A percentile compares a stretch with the other conserved stretches of the same genome.
Evolutionary conservation across 2,329 filamentous ascomycete genomes (phyloP).

Genomic region (Sporothrix curviconia): DNA sequence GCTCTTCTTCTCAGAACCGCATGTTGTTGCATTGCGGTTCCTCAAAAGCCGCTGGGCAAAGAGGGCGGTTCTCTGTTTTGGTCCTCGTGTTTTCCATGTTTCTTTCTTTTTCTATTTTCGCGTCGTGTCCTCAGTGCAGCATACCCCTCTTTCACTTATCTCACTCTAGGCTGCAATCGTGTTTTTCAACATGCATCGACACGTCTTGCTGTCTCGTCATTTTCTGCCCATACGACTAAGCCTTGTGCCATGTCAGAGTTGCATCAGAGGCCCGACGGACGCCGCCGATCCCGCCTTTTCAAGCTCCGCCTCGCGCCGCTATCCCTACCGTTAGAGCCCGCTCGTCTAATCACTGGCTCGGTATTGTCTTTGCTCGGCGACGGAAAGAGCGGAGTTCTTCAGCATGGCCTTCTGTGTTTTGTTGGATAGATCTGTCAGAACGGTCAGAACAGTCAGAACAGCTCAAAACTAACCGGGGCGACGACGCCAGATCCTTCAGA

Average conservation of each 20-base stretch:
- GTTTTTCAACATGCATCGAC: slow-evolving; percentile 6
- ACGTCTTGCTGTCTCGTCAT: slow-evolving; percentile 3
- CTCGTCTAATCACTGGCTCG: slow-evolving; percentile 1
- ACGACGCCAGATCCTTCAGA: background rate
- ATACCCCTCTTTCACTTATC: background rate
- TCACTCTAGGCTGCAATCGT: background rate
- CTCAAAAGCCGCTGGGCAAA: too few species aligned
- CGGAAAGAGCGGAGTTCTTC: slow-evolving; percentile 7
- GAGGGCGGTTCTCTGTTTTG: too few species aligned
- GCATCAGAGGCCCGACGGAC: slow-evolving; percentile 6
- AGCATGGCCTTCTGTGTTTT: background rate
- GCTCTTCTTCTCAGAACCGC: background rate
- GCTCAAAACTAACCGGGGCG: background rate
- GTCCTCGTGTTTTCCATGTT: too few species aligned
- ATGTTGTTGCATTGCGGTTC: slow-evolving; percentile 1
- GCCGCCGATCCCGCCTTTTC: slow-evolving; percentile 12
- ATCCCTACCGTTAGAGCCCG: background rate
- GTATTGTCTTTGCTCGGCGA: background rate
- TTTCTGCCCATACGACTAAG: background rate
- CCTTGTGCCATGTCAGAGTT: slow-evolving; percentile 13
- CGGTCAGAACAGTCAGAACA: too few species aligned
- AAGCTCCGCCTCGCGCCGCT: slow-evolving; percentile 5
- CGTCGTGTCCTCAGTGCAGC: background rate
- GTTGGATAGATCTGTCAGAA: too few species aligned
- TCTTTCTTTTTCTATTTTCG: background rate